These are phyloP conservation scores for Heimioporus punctisporus DNA, from an alignment of 1,284 basidiomycete species.

Conservation along the genomic window DNA sequence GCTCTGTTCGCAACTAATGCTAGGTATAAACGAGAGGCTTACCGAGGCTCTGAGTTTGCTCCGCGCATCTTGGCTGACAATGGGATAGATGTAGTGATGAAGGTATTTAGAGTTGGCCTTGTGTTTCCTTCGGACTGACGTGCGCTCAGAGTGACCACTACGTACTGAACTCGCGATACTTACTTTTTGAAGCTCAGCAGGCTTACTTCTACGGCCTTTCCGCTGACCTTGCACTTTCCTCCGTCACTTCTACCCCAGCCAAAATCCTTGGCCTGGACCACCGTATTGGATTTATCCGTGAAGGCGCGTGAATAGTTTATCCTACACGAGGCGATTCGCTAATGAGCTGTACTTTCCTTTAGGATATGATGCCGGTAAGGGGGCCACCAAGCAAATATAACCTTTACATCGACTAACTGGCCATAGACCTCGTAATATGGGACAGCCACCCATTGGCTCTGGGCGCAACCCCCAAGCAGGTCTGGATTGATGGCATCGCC, in stretches of 20 bases:
- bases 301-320: conserved; percentile 40
- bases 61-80: conserved; percentile 78
- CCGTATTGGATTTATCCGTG: conserved; percentile 75
- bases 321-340: conserved; percentile 23
- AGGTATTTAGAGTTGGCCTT: conserved; percentile 42
- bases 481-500: conserved; percentile 72
- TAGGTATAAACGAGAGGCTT: conserved; percentile 87
- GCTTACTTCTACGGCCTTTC: conserved; percentile 79
- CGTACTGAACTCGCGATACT: conserved; percentile 75
- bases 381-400: background rate
- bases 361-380: conserved; percentile 51
- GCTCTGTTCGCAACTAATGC: conserved; percentile 73
- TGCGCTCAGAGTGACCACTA: conserved; percentile 67
- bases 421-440: conserved; percentile 63
- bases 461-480: conserved; percentile 72
- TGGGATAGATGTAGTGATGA: conserved; percentile 78
- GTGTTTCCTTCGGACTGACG: conserved; percentile 1
- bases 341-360: conserved; percentile 1
- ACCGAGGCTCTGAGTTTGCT: conserved; percentile 86
- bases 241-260: conserved; percentile 83
- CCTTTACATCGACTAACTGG: background rate
- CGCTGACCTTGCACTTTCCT: conserved; percentile 61
- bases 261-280: conserved; percentile 79
- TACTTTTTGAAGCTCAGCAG: conserved; percentile 88
- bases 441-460: conserved; percentile 80